Evolutionary conservation across 192 early-diverging fungal species (phyloP).

Genomic region (Backusella liffmaniae): DNA sequence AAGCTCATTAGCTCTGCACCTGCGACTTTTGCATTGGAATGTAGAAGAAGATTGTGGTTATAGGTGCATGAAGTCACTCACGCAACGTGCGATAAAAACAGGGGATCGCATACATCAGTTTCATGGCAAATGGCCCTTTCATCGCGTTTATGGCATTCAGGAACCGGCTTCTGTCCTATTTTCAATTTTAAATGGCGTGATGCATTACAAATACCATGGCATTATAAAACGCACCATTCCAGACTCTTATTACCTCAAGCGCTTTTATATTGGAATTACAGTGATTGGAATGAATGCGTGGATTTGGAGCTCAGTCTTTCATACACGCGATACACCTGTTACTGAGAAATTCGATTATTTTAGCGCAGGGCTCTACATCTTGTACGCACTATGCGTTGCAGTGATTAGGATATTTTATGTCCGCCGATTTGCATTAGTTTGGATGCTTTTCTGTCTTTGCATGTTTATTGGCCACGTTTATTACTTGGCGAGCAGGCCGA

Average conservation of each 20-base stretch:
- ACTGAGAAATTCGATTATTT: conserved; percentile 98
- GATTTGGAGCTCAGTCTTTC: conserved; percentile 92
- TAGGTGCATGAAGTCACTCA: conserved; percentile 81
- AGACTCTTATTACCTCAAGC: conserved; percentile 55
- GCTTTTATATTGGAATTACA: conserved; percentile 56
- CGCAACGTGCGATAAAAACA: conserved; percentile 40
- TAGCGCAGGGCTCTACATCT: conserved; percentile 76
- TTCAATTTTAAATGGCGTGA: conserved; percentile 79
- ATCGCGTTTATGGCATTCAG: conserved; percentile 82
- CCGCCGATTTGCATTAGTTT: conserved; percentile 37
- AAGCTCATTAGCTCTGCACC: conserved; percentile 9
- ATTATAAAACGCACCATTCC: conserved; percentile 45
- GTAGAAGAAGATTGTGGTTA: conserved; percentile 86
- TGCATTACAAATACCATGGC: conserved; percentile 64
- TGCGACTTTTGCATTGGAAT: conserved; percentile 71
- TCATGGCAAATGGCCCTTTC: conserved; percentile 98
- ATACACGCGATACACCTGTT: conserved; percentile 77
- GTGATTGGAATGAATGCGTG: conserved; percentile 73
- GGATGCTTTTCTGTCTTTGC: conserved; percentile 27
- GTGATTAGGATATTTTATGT: conserved; percentile 62
- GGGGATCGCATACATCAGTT: conserved; percentile 72
- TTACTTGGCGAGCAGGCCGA: conserved; percentile 66
- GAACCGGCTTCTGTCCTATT: conserved; percentile 96
- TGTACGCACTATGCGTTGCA: conserved; percentile 73
- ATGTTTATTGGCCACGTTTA: conserved; percentile 57